These are phyloP conservation scores for Candida anglica DNA, from an alignment of 805 yeast genomes.

Conservation along the genomic window DNA sequence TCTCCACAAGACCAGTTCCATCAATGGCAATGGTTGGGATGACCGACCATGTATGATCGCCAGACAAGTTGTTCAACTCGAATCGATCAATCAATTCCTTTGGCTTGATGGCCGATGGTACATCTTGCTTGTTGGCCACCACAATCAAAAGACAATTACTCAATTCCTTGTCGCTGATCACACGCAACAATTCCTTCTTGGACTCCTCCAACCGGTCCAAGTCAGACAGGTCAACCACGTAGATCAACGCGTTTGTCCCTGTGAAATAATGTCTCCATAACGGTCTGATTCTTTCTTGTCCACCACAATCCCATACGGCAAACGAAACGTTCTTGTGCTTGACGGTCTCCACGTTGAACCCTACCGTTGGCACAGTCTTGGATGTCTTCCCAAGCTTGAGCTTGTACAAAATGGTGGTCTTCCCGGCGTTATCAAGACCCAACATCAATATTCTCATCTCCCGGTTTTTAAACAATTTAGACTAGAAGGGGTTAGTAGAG, in stretches of 20 bases:
- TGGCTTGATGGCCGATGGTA: conserved; percentile 68
- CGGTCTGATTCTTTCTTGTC: conserved; percentile 88
- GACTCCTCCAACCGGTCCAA: conserved; percentile 69
- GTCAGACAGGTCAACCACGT: conserved; percentile 85
- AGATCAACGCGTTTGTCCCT: conserved; percentile 87
- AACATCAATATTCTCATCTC: conserved; percentile 95
- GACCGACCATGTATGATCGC: conserved; percentile 79
- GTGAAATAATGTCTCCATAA: conserved; percentile 95
- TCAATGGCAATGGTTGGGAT: conserved; percentile 87
- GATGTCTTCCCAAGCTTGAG: conserved; percentile 69
- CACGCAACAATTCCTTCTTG: conserved; percentile 70
- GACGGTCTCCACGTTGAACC: conserved; percentile 88
- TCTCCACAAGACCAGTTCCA: conserved; percentile 87
- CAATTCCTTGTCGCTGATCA: conserved; percentile 80
- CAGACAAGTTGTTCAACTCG: conserved; percentile 56
- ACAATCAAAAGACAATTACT: conserved; percentile 74
- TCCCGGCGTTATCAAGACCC: conserved; percentile 92
- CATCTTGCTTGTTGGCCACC: conserved; percentile 86
- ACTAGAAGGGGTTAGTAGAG: no score
- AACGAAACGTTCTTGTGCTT: conserved; percentile 77
- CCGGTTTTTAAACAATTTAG: conserved; percentile 63
- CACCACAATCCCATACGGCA: conserved; percentile 95
- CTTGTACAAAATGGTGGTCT: conserved; percentile 82
- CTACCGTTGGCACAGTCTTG: conserved; percentile 89
- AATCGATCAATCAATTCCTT: conserved; percentile 74